Conservation (phyloP, 2,329 filamentous ascomycete genomes). For the Phyllosticta citriasiana region DNA sequence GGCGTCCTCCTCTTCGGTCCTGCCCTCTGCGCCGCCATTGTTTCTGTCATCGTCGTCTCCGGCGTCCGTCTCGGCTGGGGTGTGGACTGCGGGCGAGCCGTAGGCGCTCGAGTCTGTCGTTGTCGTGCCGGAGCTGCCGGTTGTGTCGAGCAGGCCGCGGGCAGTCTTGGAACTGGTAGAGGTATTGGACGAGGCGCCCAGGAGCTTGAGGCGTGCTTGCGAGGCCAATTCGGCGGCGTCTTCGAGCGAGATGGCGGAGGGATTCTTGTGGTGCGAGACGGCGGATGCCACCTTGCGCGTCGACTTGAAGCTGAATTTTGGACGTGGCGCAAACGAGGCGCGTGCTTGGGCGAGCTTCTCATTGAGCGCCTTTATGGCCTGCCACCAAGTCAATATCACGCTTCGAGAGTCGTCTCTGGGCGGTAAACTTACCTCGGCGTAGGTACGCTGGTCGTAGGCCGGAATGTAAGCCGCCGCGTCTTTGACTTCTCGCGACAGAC, state of each 20-base stretch:
- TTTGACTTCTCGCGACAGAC: constrained; percentile 72
- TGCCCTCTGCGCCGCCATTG: constrained; percentile 17
- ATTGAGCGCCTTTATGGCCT: constrained; percentile 71
- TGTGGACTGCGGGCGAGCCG: background rate
- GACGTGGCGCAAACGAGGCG: constrained; percentile 58
- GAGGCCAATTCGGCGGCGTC: constrained; percentile 47
- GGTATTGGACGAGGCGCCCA: constrained; percentile 25
- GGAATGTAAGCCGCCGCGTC: constrained; percentile 76
- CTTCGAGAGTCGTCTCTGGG: background rate
- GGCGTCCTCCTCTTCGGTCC: constrained; percentile 18
- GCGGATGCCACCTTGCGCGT: constrained; percentile 35
- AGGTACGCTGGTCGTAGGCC: constrained; percentile 80
- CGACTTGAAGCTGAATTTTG: constrained; percentile 75
- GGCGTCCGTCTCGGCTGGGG: constrained; percentile 12
- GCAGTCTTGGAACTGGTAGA: constrained; percentile 19
- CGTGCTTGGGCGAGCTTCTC: constrained; percentile 67
- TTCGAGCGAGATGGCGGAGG: constrained; percentile 44
- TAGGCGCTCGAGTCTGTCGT: constrained; percentile 7
- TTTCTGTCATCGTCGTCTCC: background rate
- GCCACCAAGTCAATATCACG: constrained; percentile 12
- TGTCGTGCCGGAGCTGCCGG: constrained; percentile 4
- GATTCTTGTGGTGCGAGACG: constrained; percentile 41
- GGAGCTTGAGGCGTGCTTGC: constrained; percentile 35
- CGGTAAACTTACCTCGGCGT: constrained; percentile 54
- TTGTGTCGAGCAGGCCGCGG: constrained; percentile 14